These are phyloP conservation scores for Glycyrrhiza uralensis DNA, from an alignment of 306 rosid species.

Conservation along the genomic window DNA sequence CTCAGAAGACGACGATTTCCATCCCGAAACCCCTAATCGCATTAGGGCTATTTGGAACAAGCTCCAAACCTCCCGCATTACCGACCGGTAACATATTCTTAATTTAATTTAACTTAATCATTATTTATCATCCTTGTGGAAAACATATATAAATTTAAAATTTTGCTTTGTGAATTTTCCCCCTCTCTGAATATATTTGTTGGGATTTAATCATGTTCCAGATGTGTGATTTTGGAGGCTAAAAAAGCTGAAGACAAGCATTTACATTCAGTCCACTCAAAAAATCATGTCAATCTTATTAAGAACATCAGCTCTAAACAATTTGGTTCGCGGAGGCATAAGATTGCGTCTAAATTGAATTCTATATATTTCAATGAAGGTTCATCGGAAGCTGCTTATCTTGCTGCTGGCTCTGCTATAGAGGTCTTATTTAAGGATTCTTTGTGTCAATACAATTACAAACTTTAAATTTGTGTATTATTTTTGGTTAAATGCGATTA, in stretches of 20 bases:
- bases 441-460: too few relatives aligned
- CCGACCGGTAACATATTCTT: conserved; percentile 46
- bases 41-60: conserved; percentile 70
- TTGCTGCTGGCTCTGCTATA: conserved; percentile 81
- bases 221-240: conserved; percentile 78
- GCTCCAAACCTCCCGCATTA: conserved; percentile 51
- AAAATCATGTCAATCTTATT: conserved; percentile 55
- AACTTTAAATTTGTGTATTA: too few relatives aligned
- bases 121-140: too few relatives aligned
- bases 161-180: too few relatives aligned
- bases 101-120: too few relatives aligned
- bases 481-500: neutral
- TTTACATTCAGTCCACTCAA: conserved; percentile 59
- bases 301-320: conserved; percentile 65
- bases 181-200: neutral
- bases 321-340: conserved; percentile 44
- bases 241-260: conserved; percentile 69
- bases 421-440: conserved; percentile 43
- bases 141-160: too few relatives aligned
- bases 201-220: conserved; percentile 34
- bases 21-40: conserved; percentile 80
- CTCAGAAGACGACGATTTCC: conserved; percentile 44
- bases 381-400: conserved; percentile 85
- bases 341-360: conserved; percentile 40
- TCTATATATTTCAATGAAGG: conserved; percentile 85